These are phyloP conservation scores for Stromatinia cepivora DNA, from an alignment of 2,329 filamentous ascomycete species.

Conservation along the genomic window DNA sequence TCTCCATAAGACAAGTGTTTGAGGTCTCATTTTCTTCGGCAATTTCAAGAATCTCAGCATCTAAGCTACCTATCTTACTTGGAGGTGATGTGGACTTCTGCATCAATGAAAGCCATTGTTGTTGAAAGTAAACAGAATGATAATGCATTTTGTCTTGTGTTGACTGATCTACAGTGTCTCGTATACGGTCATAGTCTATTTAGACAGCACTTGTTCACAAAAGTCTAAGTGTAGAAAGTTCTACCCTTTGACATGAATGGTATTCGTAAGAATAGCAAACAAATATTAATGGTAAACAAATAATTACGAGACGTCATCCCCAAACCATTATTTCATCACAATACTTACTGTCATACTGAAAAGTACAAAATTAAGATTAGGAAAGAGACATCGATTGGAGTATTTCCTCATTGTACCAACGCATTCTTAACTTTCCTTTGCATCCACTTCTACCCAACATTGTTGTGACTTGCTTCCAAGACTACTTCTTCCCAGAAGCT, in stretches of 20 bases:
- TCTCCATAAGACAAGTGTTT: too few relatives aligned
- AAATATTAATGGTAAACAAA: background rate
- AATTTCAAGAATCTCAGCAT: background rate
- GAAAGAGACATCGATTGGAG: too few relatives aligned
- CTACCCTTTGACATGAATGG: too few relatives aligned
- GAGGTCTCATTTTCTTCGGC: background rate
- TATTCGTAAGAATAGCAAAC: too few relatives aligned
- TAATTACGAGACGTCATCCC: background rate
- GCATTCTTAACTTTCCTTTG: background rate
- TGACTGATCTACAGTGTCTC: background rate
- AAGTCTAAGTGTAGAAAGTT: background rate
- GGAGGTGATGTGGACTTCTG: background rate
- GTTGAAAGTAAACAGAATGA: too few relatives aligned
- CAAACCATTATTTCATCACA: background rate
- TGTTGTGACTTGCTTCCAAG: too few relatives aligned
- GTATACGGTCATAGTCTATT: background rate
- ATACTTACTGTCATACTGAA: background rate
- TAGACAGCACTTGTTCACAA: background rate
- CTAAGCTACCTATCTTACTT: background rate
- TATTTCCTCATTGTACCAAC: background rate
- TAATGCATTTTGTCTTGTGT: background rate
- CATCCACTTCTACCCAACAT: too few relatives aligned
- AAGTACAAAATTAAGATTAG: background rate
- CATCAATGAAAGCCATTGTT: background rate
- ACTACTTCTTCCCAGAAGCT: background rate